These are phyloP conservation scores for Saitozyma sp. DNA, from an alignment of 768 basidiomycete species.

Conservation along the genomic window DNA sequence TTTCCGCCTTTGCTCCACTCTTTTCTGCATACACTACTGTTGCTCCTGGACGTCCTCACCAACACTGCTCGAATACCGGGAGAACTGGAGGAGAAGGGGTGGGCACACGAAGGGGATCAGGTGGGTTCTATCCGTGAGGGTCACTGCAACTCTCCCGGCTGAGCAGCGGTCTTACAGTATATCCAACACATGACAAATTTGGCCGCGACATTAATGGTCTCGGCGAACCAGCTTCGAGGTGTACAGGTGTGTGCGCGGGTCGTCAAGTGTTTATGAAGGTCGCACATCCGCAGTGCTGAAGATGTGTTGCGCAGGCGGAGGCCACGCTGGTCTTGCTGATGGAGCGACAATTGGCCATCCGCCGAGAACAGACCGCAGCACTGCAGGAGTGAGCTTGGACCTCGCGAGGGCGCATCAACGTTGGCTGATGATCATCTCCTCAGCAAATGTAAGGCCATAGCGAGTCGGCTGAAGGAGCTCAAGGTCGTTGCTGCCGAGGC, in stretches of 20 bases:
- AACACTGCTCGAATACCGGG: constrained; percentile 38
- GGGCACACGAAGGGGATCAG: constrained; percentile 46
- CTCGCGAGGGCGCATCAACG: background rate
- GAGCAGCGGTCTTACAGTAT: constrained; percentile 24
- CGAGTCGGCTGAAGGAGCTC: constrained; percentile 2
- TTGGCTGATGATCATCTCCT: constrained; percentile 4
- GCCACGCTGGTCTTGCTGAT: constrained; percentile 39
- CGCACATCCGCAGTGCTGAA: background rate
- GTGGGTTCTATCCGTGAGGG: constrained; percentile 11
- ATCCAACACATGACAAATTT: constrained; percentile 45
- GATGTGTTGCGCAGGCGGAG: constrained; percentile 21
- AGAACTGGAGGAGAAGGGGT: constrained; percentile 35
- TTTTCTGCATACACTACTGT: constrained; percentile 39
- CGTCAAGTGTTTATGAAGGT: background rate
- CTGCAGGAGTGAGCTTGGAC: background rate
- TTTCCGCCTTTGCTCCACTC: constrained; percentile 40
- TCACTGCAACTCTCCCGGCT: background rate
- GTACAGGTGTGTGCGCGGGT: constrained; percentile 22
- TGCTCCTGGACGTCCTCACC: constrained; percentile 34
- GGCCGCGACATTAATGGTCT: constrained; percentile 42
- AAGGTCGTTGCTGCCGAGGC: no score
- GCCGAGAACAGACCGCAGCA: constrained; percentile 26
- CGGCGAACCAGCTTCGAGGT: constrained; percentile 33
- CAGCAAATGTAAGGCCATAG: constrained; percentile 11
- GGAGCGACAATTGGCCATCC: constrained; percentile 34